Evolutionary conservation across 306 rosid species (phyloP), one percentile per base, ranked within the genome.

Genomic region (Quercus parvula): DNA sequence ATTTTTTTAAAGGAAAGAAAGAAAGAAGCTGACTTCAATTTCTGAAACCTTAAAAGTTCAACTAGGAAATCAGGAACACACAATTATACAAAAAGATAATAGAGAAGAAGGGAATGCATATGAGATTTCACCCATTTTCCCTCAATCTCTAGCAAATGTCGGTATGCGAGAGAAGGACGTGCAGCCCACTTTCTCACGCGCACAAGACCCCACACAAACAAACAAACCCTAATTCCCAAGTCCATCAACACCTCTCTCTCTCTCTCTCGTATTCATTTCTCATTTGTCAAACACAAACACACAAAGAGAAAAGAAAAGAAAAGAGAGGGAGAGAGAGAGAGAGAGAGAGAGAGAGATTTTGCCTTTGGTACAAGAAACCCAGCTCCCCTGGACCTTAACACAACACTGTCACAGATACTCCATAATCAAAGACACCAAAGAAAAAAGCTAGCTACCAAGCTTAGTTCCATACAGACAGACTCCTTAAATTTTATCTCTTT

Each of bases 201-300:
- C 88, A 85, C 80, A 81, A 76, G 76, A 77, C 63, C 85, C 85
- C 84, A 81, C 83, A 38, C 72, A 67, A 33, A 75, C 81, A 81
- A 79, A 81, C 81, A 85, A 85, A 81, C 85, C 88, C 86, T 82
- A 85, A 71, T 83, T 78, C 79, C 73, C 77, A 70, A 70, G 62
- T 63, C 78, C 77, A 62, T 33, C 76, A 20, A 51, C 81, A 31
- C 64, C 71, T 25, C 44, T 35, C 49, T 67, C 44, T 25, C 56
- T 46, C 73, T 18, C 72, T 25, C 28, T 35, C 27, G 35, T 41
- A 28, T 17, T 19, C 49, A 70, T 18, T 59, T 74, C 24, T 57
- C 74, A 70, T 67, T 67, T 35, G 8, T 9, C 52, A 19, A 67
- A 49, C 17, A 49, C 54, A 49, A 3, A 49, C 54, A 10, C 54